These are phyloP conservation scores for Candida krabiensis DNA, from an alignment of 805 yeast genomes.

Conservation along the genomic window DNA sequence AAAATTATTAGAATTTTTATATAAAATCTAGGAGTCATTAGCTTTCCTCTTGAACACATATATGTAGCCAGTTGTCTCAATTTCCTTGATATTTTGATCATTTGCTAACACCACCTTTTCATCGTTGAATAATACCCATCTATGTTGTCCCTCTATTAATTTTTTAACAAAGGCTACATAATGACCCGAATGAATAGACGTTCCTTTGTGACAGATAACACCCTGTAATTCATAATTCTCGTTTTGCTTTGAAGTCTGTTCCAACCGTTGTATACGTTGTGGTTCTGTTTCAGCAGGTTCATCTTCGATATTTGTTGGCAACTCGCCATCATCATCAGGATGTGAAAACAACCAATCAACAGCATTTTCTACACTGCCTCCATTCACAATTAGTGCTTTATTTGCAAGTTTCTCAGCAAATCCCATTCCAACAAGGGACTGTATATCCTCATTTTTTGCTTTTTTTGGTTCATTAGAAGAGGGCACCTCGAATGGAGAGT, in stretches of 20 bases:
- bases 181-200: slow-evolving; percentile 88
- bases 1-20: slow-evolving; percentile 1
- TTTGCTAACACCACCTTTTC: slow-evolving; percentile 75
- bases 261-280: slow-evolving; percentile 12
- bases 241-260: slow-evolving; percentile 1
- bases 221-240: slow-evolving; percentile 51
- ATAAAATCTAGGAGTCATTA: too few species aligned
- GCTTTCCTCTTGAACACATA: slow-evolving; percentile 38
- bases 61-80: slow-evolving; percentile 47
- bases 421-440: slow-evolving; percentile 71
- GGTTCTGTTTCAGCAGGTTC: slow-evolving; percentile 7
- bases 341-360: slow-evolving; percentile 89
- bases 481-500: slow-evolving; percentile 50
- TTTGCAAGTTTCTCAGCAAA: slow-evolving; percentile 62
- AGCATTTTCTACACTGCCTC: slow-evolving; percentile 68
- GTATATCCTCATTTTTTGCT: slow-evolving; percentile 42
- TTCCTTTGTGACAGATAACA: slow-evolving; percentile 86
- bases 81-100: slow-evolving; percentile 41
- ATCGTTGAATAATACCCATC: slow-evolving; percentile 85
- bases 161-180: slow-evolving; percentile 76
- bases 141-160: slow-evolving; percentile 35
- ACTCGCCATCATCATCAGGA: slow-evolving; percentile 73
- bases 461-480: slow-evolving; percentile 8
- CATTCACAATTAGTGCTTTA: slow-evolving; percentile 65
- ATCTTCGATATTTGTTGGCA: slow-evolving; percentile 31